phyloP scores from a whole-genome alignment of 768 basidiomycete species.

The Rhizopogon vulgaris region DNA sequence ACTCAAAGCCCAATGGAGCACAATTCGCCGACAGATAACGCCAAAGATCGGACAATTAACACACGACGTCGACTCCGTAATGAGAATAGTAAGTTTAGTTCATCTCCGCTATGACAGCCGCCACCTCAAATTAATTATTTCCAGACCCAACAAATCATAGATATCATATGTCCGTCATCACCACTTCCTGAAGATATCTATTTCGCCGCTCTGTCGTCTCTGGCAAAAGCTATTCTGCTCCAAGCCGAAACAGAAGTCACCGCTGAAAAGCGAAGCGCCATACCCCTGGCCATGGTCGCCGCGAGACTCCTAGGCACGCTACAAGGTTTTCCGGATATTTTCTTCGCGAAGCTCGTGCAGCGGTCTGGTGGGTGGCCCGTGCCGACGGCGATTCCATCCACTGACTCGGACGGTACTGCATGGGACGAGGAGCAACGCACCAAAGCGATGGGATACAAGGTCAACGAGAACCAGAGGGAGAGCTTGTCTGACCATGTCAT shows the following conservation, averaged over 20 bases:
- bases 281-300: slow-evolving; percentile 74
- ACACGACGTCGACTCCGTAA: slow-evolving; percentile 55
- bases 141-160: slow-evolving; percentile 37
- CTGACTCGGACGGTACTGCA: slow-evolving; percentile 42
- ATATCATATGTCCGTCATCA: slow-evolving; percentile 31
- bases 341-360: slow-evolving; percentile 83
- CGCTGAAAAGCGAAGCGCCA: slow-evolving; percentile 79
- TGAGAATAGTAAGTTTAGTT: slow-evolving; percentile 50
- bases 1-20: slow-evolving; percentile 57
- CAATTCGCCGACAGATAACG: slow-evolving; percentile 69
- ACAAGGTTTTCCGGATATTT: slow-evolving; percentile 59
- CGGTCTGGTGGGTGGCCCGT: slow-evolving; percentile 86
- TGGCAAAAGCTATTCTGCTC: slow-evolving; percentile 80
- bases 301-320: slow-evolving; percentile 61
- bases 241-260: slow-evolving; percentile 94
- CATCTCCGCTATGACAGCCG: slow-evolving; percentile 5
- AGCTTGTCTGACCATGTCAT: slow-evolving; percentile 51
- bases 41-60: slow-evolving; percentile 87
- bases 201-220: slow-evolving; percentile 74
- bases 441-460: slow-evolving; percentile 55
- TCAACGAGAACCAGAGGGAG: slow-evolving; percentile 44
- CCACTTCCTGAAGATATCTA: slow-evolving; percentile 43
- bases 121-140: slow-evolving; percentile 7
- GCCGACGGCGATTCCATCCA: slow-evolving; percentile 51
- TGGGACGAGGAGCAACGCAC: slow-evolving; percentile 36